These are phyloP conservation scores for Collariella sp. DNA, from an alignment of 495 filamentous ascomycete species.

Conservation along the genomic window DNA sequence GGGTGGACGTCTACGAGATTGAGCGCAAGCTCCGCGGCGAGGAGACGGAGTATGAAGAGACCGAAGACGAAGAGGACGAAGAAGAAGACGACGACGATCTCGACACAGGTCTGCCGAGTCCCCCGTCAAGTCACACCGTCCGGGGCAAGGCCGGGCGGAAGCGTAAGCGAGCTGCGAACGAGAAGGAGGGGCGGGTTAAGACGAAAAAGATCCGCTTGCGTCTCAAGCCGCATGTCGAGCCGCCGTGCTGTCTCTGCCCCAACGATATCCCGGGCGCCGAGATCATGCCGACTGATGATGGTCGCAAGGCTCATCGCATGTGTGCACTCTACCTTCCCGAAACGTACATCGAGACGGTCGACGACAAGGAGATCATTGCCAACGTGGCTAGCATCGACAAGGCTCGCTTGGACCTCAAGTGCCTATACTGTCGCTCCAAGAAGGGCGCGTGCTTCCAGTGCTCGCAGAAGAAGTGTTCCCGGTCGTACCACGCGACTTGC, in stretches of 20 bases:
- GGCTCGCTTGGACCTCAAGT: slow-evolving; percentile 82
- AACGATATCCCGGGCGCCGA: slow-evolving; percentile 82
- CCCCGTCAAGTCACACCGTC: slow-evolving; percentile 46
- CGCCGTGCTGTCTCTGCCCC: slow-evolving; percentile 90
- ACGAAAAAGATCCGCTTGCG: slow-evolving; percentile 65
- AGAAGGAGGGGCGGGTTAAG: slow-evolving; percentile 43
- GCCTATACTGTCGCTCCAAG: slow-evolving; percentile 87
- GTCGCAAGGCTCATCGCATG: slow-evolving; percentile 75
- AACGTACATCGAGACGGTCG: slow-evolving; percentile 72
- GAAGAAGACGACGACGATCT: slow-evolving; percentile 59
- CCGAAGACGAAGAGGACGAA: slow-evolving; percentile 67
- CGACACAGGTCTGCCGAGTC: slow-evolving; percentile 62
- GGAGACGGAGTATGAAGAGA: slow-evolving; percentile 82
- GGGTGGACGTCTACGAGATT: slow-evolving; percentile 93
- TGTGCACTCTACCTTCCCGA: slow-evolving; percentile 89
- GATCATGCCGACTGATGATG: slow-evolving; percentile 79
- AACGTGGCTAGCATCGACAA: slow-evolving; percentile 76
- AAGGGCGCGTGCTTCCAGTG: slow-evolving; percentile 96
- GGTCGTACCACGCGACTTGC: slow-evolving; percentile 92
- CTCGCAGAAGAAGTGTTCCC: slow-evolving; percentile 85
- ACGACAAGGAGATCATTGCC: slow-evolving; percentile 58
- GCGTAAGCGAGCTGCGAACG: slow-evolving; percentile 32
- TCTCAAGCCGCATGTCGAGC: slow-evolving; percentile 59
- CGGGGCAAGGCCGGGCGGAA: slow-evolving; percentile 50
- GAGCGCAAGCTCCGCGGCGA: slow-evolving; percentile 91